Conservation (phyloP, 108 stramenopile genomes). For the Skeletonema tropicum region DNA sequence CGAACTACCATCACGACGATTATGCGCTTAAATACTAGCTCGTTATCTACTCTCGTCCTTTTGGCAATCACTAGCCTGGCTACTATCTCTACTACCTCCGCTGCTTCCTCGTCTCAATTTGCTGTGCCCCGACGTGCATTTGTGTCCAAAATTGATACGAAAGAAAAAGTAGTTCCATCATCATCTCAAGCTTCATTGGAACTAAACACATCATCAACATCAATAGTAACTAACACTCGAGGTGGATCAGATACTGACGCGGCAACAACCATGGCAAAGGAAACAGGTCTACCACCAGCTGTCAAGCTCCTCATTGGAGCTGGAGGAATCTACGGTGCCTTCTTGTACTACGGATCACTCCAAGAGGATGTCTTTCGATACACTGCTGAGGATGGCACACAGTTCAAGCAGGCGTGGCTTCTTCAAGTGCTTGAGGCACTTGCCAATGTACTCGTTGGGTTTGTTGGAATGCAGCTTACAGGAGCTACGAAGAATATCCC, state of each 20-base stretch:
- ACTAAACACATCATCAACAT: neutral
- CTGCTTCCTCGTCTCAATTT: slow-evolving; percentile 7
- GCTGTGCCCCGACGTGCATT: slow-evolving; percentile 8
- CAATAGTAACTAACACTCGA: neutral
- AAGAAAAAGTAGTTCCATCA: slow-evolving; percentile 7
- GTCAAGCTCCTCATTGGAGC: slow-evolving; percentile 86
- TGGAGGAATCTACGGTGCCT: slow-evolving; percentile 95
- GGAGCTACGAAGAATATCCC: slow-evolving; percentile 87
- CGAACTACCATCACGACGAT: neutral
- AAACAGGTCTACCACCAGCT: slow-evolving; percentile 60
- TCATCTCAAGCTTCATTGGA: neutral
- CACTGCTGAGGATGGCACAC: slow-evolving; percentile 80
- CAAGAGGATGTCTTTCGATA: slow-evolving; percentile 96
- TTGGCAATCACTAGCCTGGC: neutral
- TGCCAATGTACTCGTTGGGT: slow-evolving; percentile 90
- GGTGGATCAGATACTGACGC: slow-evolving; percentile 32
- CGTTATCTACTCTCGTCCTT: neutral
- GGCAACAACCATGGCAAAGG: slow-evolving; percentile 43
- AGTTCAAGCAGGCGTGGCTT: slow-evolving; percentile 92
- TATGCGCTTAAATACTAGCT: slow-evolving; percentile 8
- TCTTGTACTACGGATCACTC: slow-evolving; percentile 94
- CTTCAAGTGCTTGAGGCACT: slow-evolving; percentile 91
- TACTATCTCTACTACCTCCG: slow-evolving; percentile 1
- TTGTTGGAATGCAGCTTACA: slow-evolving; percentile 80
- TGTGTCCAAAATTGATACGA: slow-evolving; percentile 7